Conservation (phyloP, 2,329 filamentous ascomycete species). For the Thielaviopsis punctulata region DNA sequence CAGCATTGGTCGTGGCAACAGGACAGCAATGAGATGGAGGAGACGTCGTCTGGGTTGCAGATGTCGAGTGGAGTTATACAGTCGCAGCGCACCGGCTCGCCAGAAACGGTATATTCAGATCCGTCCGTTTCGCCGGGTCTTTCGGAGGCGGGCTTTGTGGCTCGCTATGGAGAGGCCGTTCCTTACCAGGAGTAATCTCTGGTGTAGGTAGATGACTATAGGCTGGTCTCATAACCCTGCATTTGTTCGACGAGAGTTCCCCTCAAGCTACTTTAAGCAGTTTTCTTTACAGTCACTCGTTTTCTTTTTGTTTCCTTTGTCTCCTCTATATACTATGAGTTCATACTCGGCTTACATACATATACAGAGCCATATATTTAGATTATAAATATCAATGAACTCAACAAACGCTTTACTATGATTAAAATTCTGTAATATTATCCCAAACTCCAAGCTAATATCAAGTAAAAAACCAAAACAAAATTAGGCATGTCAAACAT, state of each 20-base stretch:
- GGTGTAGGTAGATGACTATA: neutral
- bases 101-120: neutral
- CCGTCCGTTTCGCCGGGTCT: neutral
- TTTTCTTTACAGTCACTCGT: no score
- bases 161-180: neutral
- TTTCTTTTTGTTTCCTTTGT: no score
- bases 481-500: conserved; percentile 23
- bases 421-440: neutral
- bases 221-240: neutral
- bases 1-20: no score
- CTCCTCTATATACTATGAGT: no score
- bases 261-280: no score
- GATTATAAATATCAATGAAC: neutral
- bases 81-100: neutral
- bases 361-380: no score
- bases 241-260: no score
- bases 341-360: no score
- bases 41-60: no score
- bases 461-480: neutral
- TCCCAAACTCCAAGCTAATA: neutral
- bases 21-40: no score
- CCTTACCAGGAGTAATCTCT: neutral
- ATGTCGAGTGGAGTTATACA: no score
- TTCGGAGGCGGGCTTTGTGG: neutral
- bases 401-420: neutral